These are phyloP conservation scores for Mycena leptocephala DNA, from an alignment of 768 basidiomycete genomes.

Conservation along the genomic window DNA sequence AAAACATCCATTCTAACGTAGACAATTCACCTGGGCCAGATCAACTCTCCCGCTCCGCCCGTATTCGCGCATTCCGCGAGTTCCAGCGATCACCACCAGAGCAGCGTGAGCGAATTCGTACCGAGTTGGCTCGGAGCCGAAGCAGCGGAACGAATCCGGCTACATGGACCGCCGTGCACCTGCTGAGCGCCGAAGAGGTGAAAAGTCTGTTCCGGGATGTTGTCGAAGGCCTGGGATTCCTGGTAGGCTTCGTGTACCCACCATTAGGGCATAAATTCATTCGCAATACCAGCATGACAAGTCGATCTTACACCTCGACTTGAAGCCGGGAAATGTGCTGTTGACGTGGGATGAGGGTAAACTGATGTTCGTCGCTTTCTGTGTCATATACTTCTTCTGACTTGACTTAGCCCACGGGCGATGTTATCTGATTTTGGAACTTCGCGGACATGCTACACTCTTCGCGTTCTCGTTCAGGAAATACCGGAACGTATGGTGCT, in stretches of 20 bases:
- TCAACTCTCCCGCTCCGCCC: conserved; percentile 73
- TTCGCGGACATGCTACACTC: conserved; percentile 91
- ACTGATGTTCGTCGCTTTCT: conserved; percentile 72
- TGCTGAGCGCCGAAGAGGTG: conserved; percentile 90
- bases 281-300: conserved; percentile 73
- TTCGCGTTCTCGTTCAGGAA: conserved; percentile 83
- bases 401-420: conserved; percentile 80
- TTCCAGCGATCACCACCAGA: conserved; percentile 76
- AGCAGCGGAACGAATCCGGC: conserved; percentile 32
- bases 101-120: conserved; percentile 74
- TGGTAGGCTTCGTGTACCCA: conserved; percentile 65
- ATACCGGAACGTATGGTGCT: conserved; percentile 90
- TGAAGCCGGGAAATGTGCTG: conserved; percentile 96
- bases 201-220: conserved; percentile 88
- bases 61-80: conserved; percentile 84
- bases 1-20: conserved; percentile 39
- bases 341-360: conserved; percentile 92
- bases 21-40: conserved; percentile 45
- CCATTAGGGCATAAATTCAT: neutral
- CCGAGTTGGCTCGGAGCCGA: conserved; percentile 60
- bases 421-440: conserved; percentile 98
- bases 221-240: conserved; percentile 87
- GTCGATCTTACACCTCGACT: conserved; percentile 92
- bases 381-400: neutral
- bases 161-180: conserved; percentile 85